phyloP scores from a whole-genome alignment of 1,139 yeast genomes.

The Debaryomyces sp. region DNA sequence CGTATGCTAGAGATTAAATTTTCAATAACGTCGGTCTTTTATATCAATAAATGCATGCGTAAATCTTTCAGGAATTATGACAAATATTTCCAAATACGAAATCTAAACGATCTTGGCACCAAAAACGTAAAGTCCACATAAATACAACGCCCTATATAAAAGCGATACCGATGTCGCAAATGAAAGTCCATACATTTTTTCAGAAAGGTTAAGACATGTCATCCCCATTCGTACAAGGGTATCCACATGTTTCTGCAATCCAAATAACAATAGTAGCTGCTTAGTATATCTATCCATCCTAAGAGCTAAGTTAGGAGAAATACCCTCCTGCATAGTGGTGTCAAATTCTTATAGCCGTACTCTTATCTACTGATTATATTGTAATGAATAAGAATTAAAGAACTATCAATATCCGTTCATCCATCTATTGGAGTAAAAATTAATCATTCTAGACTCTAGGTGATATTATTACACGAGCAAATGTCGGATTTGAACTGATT shows the following conservation, averaged over 20 bases:
- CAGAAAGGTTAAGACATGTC: neutral
- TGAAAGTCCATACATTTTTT: too few relatives aligned
- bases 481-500: neutral
- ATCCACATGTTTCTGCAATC: neutral
- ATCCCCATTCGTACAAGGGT: neutral
- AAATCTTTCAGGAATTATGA: too few relatives aligned
- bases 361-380: neutral
- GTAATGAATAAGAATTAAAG: too few relatives aligned
- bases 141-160: too few relatives aligned
- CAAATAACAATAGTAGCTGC: neutral
- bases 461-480: too few relatives aligned
- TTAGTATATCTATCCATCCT: neutral
- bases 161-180: neutral
- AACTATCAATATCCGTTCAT: too few relatives aligned
- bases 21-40: neutral
- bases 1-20: too few relatives aligned
- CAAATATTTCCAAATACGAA: neutral
- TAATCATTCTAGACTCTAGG: too few relatives aligned
- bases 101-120: neutral
- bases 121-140: neutral
- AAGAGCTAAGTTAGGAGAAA: neutral
- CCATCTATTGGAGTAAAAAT: too few relatives aligned
- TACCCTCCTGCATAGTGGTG: neutral
- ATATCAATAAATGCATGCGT: neutral
- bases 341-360: neutral